Evolutionary conservation across 139 green algal genomes (phyloP), one percentile per base, ranked within the genome.

Genomic region (Yamagishiella unicocca): DNA sequence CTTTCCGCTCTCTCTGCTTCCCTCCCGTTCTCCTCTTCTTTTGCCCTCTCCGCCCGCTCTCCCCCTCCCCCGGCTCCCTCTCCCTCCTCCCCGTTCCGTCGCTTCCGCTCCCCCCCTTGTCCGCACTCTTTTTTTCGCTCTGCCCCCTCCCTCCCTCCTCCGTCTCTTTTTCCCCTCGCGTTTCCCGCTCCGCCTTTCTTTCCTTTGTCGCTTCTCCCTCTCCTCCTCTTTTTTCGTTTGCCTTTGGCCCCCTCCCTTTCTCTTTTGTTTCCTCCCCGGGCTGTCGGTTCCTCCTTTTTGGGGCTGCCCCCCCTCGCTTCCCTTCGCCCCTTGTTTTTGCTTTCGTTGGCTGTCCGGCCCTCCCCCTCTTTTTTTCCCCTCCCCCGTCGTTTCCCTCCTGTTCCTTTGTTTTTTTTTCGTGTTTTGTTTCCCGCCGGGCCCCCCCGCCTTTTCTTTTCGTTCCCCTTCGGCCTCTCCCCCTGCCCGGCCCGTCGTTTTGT

Each of bases 11-110:
- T 24, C 72, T 53, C 72, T 24, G 12, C 38, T 81, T 42, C 72
- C 38, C 25, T 42, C 53, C 19, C n/a, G n/a, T n/a, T n/a, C n/a
- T n/a, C n/a, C n/a, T n/a, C n/a, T n/a, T n/a, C n/a, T n/a, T n/a
- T n/a, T 50, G 19, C 72, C 19, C 72, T 54, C 19, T 53, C n/a
- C n/a, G n/a, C 72, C 72, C 38, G 19, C 38, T 86, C 55, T 61
- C 35, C 21, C 38, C 66, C 79, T 35, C 68, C 35, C n/a, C n/a
- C 66, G 35, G 78, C 33, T 38, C 81, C 64, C 37, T 79, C 43
- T 29, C 62, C 55, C 29, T 64, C 43, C 42, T 35, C 40, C 81
- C 68, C 37, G 78, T 17, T 58, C 50, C 50, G 12, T 12, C 17
- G 12, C 50, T 58, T 58, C 17, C 17, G 12, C 50, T 17, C 50